phyloP scores from a whole-genome alignment of 2,329 filamentous ascomycete genomes.

The Aspergillus niger region DNA sequence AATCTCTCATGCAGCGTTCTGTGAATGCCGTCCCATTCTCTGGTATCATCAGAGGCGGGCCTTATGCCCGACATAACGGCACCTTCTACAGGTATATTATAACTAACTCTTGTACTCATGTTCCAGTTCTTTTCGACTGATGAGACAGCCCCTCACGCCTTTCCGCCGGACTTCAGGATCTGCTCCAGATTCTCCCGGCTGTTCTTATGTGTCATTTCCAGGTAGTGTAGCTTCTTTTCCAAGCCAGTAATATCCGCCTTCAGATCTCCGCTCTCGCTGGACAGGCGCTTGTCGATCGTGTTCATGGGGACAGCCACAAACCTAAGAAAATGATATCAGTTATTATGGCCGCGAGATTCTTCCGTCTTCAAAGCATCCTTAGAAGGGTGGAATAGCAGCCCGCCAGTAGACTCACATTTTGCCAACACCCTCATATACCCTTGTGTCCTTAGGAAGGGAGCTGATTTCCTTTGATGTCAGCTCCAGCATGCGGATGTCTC shows the following conservation, averaged over 20 bases:
- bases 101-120: neutral
- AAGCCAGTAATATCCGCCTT: slow-evolving; percentile 78
- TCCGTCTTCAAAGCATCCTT: neutral
- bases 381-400: neutral
- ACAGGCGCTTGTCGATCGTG: slow-evolving; percentile 74
- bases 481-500: slow-evolving; percentile 85
- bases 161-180: slow-evolving; percentile 67
- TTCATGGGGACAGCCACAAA: slow-evolving; percentile 78
- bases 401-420: slow-evolving; percentile 74
- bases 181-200: slow-evolving; percentile 88
- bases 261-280: slow-evolving; percentile 71
- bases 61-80: neutral
- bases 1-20: neutral
- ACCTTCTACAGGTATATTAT: neutral
- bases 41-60: neutral
- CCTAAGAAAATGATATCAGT: slow-evolving; percentile 54
- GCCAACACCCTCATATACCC: slow-evolving; percentile 90
- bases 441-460: slow-evolving; percentile 72
- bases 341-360: neutral
- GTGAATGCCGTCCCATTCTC: neutral
- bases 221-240: slow-evolving; percentile 85
- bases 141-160: slow-evolving; percentile 25
- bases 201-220: slow-evolving; percentile 95
- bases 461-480: slow-evolving; percentile 82
- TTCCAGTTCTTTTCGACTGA: neutral